Base-by-base conservation (phyloP, 2,329 filamentous ascomycete species). In the Phaeomoniella chlamydospora region DNA sequence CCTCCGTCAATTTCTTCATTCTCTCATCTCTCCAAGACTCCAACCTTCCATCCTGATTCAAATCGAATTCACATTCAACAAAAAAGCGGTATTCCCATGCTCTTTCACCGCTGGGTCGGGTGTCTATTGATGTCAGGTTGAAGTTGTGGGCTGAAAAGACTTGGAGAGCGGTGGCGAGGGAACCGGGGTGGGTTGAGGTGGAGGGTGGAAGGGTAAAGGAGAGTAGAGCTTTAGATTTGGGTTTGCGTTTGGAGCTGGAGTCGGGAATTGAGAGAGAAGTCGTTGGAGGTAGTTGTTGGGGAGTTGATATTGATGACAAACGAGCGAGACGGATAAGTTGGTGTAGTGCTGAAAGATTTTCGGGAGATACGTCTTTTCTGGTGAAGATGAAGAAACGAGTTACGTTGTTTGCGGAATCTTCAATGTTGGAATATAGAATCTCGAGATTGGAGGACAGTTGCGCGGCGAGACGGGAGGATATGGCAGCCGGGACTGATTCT, bases 21-120 rank as follows among this genome's bases (percentile, higher is more conserved):
- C 53, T 53, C 9, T 46, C 45, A 15, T 53, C 50, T 37, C 50
- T 49, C 34, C 52, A 45, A 15, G 40, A 9, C 22, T 26, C n/a
- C 22, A 6, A n/a, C 22, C 22, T 6, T n/a, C 22, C 22, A 6
- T 26, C 22, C 9, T 9, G n/a, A n/a, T n/a, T n/a, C n/a, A n/a
- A n/a, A n/a, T n/a, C n/a, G n/a, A n/a, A n/a, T 33, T 80, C 72
- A 48, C 93, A 86, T 64, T 96, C 88, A 18, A 94, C 77, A 52
- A 96, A 87, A 61, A 96, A 94, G 26, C 94, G 72, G 59, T 96
- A 96, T 54, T 92, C 77, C 73, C 93, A 96, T 22, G 41, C 44
- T 17, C 39, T 36, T 22, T 37, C 39, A 45, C 65, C 61, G 48
- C 82, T 86, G 4, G 88, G 88, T 43, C 88, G 63, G 45, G 82